Conservation (phyloP, 1,284 basidiomycete species). For the Pascua sp. region DNA sequence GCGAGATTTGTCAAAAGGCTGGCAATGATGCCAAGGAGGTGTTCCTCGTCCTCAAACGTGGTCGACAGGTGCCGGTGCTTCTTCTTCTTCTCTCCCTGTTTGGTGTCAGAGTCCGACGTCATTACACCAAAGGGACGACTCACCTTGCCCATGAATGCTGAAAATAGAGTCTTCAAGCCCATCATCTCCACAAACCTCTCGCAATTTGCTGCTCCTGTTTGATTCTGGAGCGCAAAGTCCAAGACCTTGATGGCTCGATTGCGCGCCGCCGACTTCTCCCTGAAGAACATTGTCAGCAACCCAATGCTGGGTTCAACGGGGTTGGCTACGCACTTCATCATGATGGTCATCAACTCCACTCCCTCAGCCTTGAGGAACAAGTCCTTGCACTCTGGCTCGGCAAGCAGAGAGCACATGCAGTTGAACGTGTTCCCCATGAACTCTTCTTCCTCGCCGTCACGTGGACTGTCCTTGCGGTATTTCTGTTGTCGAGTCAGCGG, state of each 20-base stretch:
- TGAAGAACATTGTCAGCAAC: constrained; percentile 39
- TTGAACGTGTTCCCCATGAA: constrained; percentile 98
- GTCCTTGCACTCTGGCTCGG: constrained; percentile 70
- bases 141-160: constrained; percentile 90
- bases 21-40: constrained; percentile 80
- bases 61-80: constrained; percentile 62
- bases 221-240: constrained; percentile 83
- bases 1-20: constrained; percentile 84
- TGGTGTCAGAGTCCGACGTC: constrained; percentile 22
- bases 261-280: constrained; percentile 75
- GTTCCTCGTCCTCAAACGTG: constrained; percentile 76
- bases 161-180: constrained; percentile 85
- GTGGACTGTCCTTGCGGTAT: constrained; percentile 78
- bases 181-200: constrained; percentile 80
- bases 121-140: constrained; percentile 11
- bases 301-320: neutral
- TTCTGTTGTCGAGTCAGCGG: constrained; percentile 55
- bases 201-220: constrained; percentile 70
- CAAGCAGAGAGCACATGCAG: constrained; percentile 74
- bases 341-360: constrained; percentile 90
- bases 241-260: constrained; percentile 83
- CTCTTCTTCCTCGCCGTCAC: constrained; percentile 83
- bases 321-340: constrained; percentile 71
- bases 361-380: constrained; percentile 86
- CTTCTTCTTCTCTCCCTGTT: constrained; percentile 17